A percentile compares a stretch with the other conserved stretches of the same genome.
These are phyloP conservation scores for Sophora flavescens DNA, from an alignment of 306 rosid genomes.

Conservation along the genomic window DNA sequence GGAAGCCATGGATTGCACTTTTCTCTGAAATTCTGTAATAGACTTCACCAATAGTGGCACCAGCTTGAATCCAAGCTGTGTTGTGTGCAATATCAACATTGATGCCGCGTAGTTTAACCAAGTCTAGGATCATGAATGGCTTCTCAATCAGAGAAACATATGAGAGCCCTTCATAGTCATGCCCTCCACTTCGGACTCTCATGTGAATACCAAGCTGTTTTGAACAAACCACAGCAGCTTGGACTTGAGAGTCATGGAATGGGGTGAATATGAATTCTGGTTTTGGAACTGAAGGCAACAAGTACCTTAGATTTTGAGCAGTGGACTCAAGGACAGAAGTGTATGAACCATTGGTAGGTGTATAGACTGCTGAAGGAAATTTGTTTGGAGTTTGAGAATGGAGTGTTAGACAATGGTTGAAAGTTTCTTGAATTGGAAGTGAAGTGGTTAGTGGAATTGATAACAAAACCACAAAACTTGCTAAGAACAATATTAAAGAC, in stretches of 20 bases:
- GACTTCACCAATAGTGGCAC: conserved; percentile 72
- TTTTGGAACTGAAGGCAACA: conserved; percentile 65
- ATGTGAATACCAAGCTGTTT: conserved; percentile 61
- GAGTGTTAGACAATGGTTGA: conserved; percentile 57
- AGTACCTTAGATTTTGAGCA: conserved; percentile 70
- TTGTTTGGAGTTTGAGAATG: conserved; percentile 52
- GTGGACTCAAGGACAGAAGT: conserved; percentile 66
- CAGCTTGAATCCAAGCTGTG: conserved; percentile 72
- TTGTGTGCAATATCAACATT: conserved; percentile 45
- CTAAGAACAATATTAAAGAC: conserved; percentile 21
- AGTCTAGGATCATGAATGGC: conserved; percentile 55
- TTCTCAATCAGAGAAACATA: conserved; percentile 53
- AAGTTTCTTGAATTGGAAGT: conserved; percentile 36
- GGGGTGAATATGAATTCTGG: conserved; percentile 73
- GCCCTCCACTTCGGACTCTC: conserved; percentile 64
- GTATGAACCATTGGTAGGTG: conserved; percentile 56
- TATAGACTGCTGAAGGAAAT: conserved; percentile 56
- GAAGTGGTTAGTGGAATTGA: conserved; percentile 42
- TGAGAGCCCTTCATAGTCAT: conserved; percentile 67
- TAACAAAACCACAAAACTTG: conserved; percentile 36
- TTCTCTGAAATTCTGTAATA: conserved; percentile 62
- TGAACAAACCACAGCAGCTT: conserved; percentile 67
- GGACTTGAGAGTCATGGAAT: conserved; percentile 64
- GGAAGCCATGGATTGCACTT: conserved; percentile 65
- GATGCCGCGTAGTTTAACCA: conserved; percentile 46